Evolutionary conservation across 768 basidiomycete genomes (phyloP).

Genomic region (Leucosporidium creatinivorum): DNA sequence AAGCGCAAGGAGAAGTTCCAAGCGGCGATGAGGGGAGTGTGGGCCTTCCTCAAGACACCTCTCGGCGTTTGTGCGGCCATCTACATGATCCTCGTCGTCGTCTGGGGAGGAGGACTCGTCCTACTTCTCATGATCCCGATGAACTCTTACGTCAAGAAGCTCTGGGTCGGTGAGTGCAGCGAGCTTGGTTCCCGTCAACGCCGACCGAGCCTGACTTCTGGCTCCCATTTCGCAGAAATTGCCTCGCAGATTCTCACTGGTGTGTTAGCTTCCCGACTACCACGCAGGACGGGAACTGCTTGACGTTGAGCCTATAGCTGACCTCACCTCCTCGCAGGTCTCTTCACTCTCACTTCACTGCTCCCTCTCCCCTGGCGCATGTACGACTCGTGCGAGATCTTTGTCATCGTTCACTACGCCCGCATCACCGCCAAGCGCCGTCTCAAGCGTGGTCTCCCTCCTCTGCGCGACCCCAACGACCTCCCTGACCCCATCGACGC

Average conservation of each 20-base stretch:
- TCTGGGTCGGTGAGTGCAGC: constrained; percentile 52
- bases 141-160: constrained; percentile 60
- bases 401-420: constrained; percentile 67
- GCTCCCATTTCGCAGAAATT: constrained; percentile 46
- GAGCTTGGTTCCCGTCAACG: too few species aligned
- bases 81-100: constrained; percentile 63
- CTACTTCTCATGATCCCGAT: constrained; percentile 64
- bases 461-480: constrained; percentile 66
- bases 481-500: constrained; percentile 58
- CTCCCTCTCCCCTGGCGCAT: constrained; percentile 68
- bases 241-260: constrained; percentile 60
- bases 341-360: constrained; percentile 8
- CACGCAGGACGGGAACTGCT: too few species aligned
- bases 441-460: constrained; percentile 57
- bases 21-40: not conserved
- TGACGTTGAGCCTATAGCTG: too few species aligned
- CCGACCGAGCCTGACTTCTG: not conserved
- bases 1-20: constrained; percentile 3
- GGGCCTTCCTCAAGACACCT: constrained; percentile 14
- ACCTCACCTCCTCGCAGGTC: not conserved
- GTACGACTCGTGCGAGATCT: constrained; percentile 66
- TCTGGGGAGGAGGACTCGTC: constrained; percentile 38
- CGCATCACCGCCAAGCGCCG: constrained; percentile 55
- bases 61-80: constrained; percentile 53
- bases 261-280: constrained; percentile 47